A percentile compares a stretch with the other conserved stretches of the same genome.
phyloP scores from a whole-genome alignment of 805 yeast genomes.

The Barnettozyma sucrosica region DNA sequence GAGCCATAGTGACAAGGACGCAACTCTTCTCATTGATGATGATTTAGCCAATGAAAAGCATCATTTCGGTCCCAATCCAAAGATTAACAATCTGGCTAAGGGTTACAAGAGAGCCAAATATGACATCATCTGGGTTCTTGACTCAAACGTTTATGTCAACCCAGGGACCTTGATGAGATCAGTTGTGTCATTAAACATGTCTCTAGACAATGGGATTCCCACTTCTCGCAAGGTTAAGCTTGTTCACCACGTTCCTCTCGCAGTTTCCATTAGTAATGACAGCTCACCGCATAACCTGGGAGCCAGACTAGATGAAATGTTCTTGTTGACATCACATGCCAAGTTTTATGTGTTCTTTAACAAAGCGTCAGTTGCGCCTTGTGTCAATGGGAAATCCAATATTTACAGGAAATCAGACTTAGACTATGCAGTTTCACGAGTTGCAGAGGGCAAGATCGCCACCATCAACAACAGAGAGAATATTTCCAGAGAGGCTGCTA shows the following conservation, averaged over 20 bases:
- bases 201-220: conserved; percentile 45
- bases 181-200: conserved; percentile 42
- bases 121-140: conserved; percentile 81
- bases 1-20: conserved; percentile 51
- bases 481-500: conserved; percentile 31
- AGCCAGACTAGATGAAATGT: conserved; percentile 77
- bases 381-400: conserved; percentile 88
- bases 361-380: conserved; percentile 70
- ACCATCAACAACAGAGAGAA: conserved; percentile 29
- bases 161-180: conserved; percentile 62
- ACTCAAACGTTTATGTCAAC: conserved; percentile 76
- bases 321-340: conserved; percentile 75
- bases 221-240: conserved; percentile 46
- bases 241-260: conserved; percentile 80
- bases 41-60: conserved; percentile 29
- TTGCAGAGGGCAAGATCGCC: conserved; percentile 28
- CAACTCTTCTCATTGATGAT: conserved; percentile 50
- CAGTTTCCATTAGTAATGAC: conserved; percentile 32
- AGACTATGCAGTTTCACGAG: conserved; percentile 46
- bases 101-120: conserved; percentile 64
- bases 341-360: conserved; percentile 80
- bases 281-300: conserved; percentile 35
- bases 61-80: conserved; percentile 80
- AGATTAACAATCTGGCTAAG: conserved; percentile 79
- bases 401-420: conserved; percentile 63